Conservation (phyloP, 345 rosid genomes). For the Linum tenue region DNA sequence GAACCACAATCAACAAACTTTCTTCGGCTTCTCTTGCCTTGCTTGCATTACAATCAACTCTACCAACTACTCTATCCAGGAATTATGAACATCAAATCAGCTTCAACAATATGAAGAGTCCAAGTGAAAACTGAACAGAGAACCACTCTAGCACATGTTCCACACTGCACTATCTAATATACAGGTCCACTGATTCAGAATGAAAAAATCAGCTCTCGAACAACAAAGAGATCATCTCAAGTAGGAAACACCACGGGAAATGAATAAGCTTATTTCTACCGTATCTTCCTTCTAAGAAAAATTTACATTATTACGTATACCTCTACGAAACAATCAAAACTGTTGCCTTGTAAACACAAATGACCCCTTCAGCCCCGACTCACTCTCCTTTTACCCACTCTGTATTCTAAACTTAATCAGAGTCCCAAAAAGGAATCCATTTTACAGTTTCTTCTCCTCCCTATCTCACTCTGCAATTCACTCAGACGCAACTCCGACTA, state of each 20-base stretch:
- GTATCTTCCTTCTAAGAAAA: background rate
- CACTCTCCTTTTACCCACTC: slow-evolving; percentile 13
- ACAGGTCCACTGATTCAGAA: background rate
- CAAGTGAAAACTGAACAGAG: no score
- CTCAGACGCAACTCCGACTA: slow-evolving; percentile 2
- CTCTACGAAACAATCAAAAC: background rate
- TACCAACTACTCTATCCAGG: no score
- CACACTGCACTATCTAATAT: no score
- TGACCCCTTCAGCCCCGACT: background rate
- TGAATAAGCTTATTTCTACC: background rate
- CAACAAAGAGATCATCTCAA: background rate
- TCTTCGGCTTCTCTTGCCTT: no score
- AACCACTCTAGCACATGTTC: no score
- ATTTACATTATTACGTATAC: background rate
- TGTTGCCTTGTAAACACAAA: background rate
- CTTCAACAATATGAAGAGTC: no score
- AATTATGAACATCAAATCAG: no score
- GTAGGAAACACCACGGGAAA: background rate
- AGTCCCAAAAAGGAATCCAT: no score
- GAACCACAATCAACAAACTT: no score
- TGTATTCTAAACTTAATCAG: background rate
- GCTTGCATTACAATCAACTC: no score
- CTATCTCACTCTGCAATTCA: slow-evolving; percentile 7
- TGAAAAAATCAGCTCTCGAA: background rate
- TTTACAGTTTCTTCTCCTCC: background rate